Evolutionary conservation across 768 basidiomycete genomes (phyloP).

Genomic region (Tylopilus vinaceipallidus): DNA sequence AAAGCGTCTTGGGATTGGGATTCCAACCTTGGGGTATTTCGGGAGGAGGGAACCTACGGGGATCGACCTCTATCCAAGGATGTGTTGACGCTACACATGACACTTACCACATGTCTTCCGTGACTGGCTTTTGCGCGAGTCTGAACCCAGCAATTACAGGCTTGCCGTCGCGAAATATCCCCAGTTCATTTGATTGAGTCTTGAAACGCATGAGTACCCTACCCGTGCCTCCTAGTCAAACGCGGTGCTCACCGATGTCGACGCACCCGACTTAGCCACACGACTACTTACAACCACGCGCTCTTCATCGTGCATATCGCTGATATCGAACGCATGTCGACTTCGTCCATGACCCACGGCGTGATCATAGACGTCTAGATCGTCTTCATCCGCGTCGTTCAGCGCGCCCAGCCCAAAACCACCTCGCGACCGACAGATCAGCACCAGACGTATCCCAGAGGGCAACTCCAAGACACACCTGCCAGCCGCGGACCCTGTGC

Average conservation of each 20-base stretch:
- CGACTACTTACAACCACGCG: constrained; percentile 43
- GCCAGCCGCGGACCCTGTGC: constrained; percentile 53
- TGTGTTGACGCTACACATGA: constrained; percentile 14
- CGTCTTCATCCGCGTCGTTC: constrained; percentile 94
- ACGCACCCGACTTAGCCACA: constrained; percentile 8
- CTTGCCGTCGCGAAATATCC: constrained; percentile 70
- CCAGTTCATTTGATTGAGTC: constrained; percentile 9
- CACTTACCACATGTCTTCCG: constrained; percentile 71
- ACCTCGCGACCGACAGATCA: constrained; percentile 41
- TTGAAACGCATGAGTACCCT: constrained; percentile 20
- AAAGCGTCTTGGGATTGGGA: constrained; percentile 79
- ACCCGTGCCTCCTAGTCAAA: background rate
- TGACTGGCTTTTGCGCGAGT: constrained; percentile 61
- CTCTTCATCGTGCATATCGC: constrained; percentile 64
- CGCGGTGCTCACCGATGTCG: constrained; percentile 12
- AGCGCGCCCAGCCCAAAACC: constrained; percentile 88
- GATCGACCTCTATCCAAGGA: constrained; percentile 16
- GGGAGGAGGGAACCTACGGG: constrained; percentile 75
- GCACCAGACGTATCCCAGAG: background rate
- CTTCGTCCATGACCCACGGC: constrained; percentile 35
- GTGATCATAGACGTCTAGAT: constrained; percentile 78
- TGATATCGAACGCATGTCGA: constrained; percentile 63
- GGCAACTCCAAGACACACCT: constrained; percentile 36
- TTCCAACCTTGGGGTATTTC: constrained; percentile 83
- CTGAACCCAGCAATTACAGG: constrained; percentile 75